Base-by-base conservation (phyloP, 257 asterid genomes). In the Vinca minor region DNA sequence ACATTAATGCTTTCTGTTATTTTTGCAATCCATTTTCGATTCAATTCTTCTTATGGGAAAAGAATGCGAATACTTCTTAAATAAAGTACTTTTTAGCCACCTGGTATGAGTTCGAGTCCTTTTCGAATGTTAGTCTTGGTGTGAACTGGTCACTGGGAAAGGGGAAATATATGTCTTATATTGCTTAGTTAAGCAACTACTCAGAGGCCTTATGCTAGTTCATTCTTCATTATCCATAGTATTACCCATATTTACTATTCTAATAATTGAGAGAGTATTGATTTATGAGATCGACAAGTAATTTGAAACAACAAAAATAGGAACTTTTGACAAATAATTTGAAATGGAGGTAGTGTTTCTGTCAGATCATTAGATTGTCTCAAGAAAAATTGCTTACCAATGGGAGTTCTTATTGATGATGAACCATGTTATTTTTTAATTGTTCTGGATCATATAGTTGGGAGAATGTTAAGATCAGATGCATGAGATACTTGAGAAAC, bases 71-170 rank as follows among this genome's bases (percentile, higher is more conserved):
- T 14, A 31, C 0, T 56, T 31, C 39, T 56, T n/a, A 56, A 56
- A n/a, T 54, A n/a, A n/a, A n/a, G n/a, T n/a, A n/a, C n/a, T n/a
- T n/a, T n/a, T n/a, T n/a, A n/a, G n/a, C n/a, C n/a, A n/a, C n/a
- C n/a, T n/a, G n/a, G n/a, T n/a, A n/a, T n/a, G n/a, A n/a, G n/a
- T n/a, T n/a, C 7, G 13, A 17, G 61, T 29, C 56, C 49, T 64
- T 26, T 49, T 6, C 8, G 21, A n/a, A 35, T 13, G 38, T 35
- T 64, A 49, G 61, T 23, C 20, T 26, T 34, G 36, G 35, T 49
- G 20, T 64, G 60, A 64, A 48, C 68, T 64, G 5, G 65, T 9
- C 21, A 23, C 49, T 50, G 28, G 44, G 23, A 44, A 64, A 42
- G 0, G 23, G 21, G 32, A 61, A 42, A 15, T 42, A 12, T 23